These are phyloP conservation scores for Colletotrichum sp. DNA, from an alignment of 2,329 filamentous ascomycete species.

Conservation along the genomic window DNA sequence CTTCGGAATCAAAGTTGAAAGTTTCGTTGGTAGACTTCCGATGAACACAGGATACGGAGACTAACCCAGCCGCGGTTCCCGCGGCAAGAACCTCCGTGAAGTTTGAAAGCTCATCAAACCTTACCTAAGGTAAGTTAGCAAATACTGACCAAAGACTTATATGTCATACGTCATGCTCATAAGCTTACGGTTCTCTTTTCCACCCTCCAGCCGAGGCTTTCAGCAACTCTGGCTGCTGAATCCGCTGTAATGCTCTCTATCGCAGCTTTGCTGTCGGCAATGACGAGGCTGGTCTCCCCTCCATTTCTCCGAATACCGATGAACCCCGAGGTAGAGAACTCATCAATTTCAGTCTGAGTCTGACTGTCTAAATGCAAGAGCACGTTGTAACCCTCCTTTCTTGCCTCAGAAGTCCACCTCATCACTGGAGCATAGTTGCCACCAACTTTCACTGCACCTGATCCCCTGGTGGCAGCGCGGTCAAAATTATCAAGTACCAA, in stretches of 20 bases:
- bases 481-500: slow-evolving; percentile 74
- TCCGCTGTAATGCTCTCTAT: not conserved
- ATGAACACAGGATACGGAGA: not conserved
- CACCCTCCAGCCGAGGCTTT: not conserved
- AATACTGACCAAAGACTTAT: not conserved
- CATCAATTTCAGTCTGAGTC: slow-evolving; percentile 68
- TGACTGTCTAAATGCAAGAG: slow-evolving; percentile 72
- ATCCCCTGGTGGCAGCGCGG: slow-evolving; percentile 69
- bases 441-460: slow-evolving; percentile 70
- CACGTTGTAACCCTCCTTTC: slow-evolving; percentile 67
- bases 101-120: not conserved
- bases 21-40: not conserved
- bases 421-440: slow-evolving; percentile 78
- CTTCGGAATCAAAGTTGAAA: not conserved
- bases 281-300: not conserved
- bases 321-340: slow-evolving; percentile 73
- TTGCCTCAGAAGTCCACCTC: slow-evolving; percentile 69
- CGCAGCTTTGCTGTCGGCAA: not conserved
- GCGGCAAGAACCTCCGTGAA: not conserved
- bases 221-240: not conserved
- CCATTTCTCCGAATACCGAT: slow-evolving; percentile 53
- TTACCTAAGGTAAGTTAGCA: not conserved
- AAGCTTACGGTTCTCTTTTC: not conserved
- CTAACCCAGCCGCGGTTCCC: not conserved
- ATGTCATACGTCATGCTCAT: not conserved